A percentile compares a stretch with the other conserved stretches of the same genome.
Evolutionary conservation across 495 filamentous ascomycete species (phyloP).

Genomic region (Tetracladium setigerum): DNA sequence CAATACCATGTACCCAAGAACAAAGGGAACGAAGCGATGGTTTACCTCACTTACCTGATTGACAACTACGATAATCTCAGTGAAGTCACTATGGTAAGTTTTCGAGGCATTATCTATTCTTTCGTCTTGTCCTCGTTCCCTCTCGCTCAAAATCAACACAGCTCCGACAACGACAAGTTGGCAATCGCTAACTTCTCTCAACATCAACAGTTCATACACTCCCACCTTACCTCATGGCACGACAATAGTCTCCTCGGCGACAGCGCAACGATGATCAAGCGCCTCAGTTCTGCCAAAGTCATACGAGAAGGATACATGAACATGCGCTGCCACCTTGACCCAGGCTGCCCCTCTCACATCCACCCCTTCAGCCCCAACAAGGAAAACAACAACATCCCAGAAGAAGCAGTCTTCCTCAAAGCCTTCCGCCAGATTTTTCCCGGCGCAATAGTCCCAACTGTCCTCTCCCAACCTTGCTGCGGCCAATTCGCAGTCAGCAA

Average conservation of each 20-base stretch:
- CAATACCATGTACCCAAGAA: slow-evolving; percentile 58
- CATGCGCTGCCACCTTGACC: slow-evolving; percentile 20
- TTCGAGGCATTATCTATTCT: too few species aligned
- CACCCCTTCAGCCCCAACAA: slow-evolving; percentile 42
- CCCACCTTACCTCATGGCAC: slow-evolving; percentile 61
- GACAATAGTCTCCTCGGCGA: slow-evolving; percentile 41
- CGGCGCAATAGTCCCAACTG: slow-evolving; percentile 36
- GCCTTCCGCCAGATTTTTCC: slow-evolving; percentile 25
- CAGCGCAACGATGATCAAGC: slow-evolving; percentile 32
- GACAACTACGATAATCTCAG: slow-evolving; percentile 63
- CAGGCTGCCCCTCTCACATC: slow-evolving; percentile 41
- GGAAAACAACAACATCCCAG: slow-evolving; percentile 46
- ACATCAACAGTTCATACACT: slow-evolving; percentile 49
- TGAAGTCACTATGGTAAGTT: slow-evolving; percentile 44
- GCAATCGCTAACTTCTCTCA: too few species aligned
- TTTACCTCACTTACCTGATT: slow-evolving; percentile 66
- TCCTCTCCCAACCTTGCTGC: slow-evolving; percentile 51
- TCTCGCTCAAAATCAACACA: too few species aligned
- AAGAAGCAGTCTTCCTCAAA: slow-evolving; percentile 46
- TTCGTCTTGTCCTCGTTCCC: too few species aligned
- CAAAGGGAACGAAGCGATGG: slow-evolving; percentile 72
- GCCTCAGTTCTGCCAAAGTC: slow-evolving; percentile 35
- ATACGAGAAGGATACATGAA: slow-evolving; percentile 40
- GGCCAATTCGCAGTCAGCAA: slow-evolving; percentile 60
- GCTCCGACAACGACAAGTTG: too few species aligned